Conservation (phyloP, 768 basidiomycete species). For the Termitomyces sp. region DNA sequence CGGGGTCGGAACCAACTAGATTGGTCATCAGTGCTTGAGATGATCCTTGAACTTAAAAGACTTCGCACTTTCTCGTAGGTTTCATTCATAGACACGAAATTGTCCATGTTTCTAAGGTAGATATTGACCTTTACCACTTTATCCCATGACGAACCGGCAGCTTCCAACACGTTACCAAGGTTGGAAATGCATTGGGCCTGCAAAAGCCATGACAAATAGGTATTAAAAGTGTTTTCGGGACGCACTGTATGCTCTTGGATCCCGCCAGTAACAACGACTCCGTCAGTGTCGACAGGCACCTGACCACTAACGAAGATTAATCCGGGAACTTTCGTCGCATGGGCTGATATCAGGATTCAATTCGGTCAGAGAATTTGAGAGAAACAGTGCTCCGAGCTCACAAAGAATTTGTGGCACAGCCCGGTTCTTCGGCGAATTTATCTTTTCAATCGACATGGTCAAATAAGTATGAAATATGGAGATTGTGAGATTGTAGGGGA, state of each 20-base stretch:
- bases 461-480: neutral
- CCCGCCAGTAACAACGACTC: constrained; percentile 46
- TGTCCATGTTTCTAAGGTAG: constrained; percentile 55
- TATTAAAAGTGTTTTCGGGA: constrained; percentile 8
- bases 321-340: constrained; percentile 51
- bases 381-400: constrained; percentile 18
- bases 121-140: constrained; percentile 53
- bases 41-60: neutral
- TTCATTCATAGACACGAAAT: constrained; percentile 52
- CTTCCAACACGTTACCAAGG: constrained; percentile 44
- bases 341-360: constrained; percentile 27
- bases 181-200: constrained; percentile 55
- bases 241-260: constrained; percentile 54
- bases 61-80: constrained; percentile 43
- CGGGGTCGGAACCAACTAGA: constrained; percentile 37
- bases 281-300: constrained; percentile 43
- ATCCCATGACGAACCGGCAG: constrained; percentile 55
- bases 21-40: neutral
- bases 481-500: neutral
- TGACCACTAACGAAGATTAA: constrained; percentile 60
- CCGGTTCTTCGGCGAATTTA: constrained; percentile 44
- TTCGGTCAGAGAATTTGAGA: neutral
- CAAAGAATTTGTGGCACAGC: constrained; percentile 43
- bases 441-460: constrained; percentile 45
- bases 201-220: neutral